Evolutionary conservation across 2,329 filamentous ascomycete genomes (phyloP), one percentile per base, ranked within the genome.

Genomic region (Aspergillus oerlinghausenensis): DNA sequence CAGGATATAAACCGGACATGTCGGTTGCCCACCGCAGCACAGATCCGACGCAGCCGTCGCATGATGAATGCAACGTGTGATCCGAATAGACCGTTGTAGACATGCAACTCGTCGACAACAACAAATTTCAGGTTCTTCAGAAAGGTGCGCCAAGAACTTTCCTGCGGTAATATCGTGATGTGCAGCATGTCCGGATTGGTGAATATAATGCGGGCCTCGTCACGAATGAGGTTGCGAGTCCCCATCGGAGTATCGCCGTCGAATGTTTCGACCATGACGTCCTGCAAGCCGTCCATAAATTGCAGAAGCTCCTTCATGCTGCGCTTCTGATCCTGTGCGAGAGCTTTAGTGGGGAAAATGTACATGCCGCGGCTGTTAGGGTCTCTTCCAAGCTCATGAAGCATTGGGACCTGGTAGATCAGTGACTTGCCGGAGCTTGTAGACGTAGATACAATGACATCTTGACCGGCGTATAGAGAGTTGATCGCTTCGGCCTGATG

Each of bases 111-210:
- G 65, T 92, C 88, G 10, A 92, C 88, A 7, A 99, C 94, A 0
- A 99, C 92, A 67, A 89, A 97, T 62, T 88, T 89, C 14, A 99
- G 76, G 63, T 96, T 92, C 71, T 90, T 85, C n/a, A 99, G 73
- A 64, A 96, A 97, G 0, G 83, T 84, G 49, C 92, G 83, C 94
- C 94, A 99, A 29, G 84, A 83, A 60, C 91, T 88, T 75, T 99
- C 94, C 67, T 97, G 90, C 0, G 94, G 93, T 3, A 99, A 75
- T 26, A 99, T 95, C 0, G 91, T 95, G 35, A 97, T 85, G 65
- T 99, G 94, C 38, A 99, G 81, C 92, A 97, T 99, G 67, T 99
- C 94, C 0, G 94, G 94, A 65, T 99, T 99, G 0, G 94, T 99
- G 68, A 99, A 97, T 51, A 99, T 93, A 60, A 97, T 91, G 25